These are phyloP conservation scores for Rosa chinensis DNA, from an alignment of 306 rosid genomes.

Conservation along the genomic window DNA sequence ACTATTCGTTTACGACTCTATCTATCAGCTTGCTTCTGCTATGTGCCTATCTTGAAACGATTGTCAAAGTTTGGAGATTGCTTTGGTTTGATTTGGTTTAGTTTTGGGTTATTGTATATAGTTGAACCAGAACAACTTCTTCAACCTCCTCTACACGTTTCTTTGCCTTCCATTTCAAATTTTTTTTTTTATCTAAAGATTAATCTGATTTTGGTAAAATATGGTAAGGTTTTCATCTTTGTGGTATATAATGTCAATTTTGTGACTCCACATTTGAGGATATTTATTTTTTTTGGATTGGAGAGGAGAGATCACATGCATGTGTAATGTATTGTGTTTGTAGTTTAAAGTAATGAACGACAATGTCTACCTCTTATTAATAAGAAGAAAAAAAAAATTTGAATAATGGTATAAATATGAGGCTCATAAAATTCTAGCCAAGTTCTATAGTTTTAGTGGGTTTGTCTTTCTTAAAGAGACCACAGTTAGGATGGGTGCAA, in stretches of 20 bases:
- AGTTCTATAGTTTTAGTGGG: not conserved
- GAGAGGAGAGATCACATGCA: not conserved
- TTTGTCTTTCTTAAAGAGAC: not conserved
- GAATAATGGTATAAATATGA: not conserved
- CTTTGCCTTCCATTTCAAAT: not conserved
- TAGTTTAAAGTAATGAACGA: not conserved
- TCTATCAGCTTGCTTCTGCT: not conserved
- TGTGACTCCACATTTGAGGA: not conserved
- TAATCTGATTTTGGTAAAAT: not conserved
- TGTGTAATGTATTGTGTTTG: not conserved
- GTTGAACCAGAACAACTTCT: constrained; percentile 23
- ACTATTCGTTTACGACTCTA: constrained; percentile 17
- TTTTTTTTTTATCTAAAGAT: not conserved
- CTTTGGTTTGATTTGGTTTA: not conserved
- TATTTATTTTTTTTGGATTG: not conserved
- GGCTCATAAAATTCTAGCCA: not conserved
- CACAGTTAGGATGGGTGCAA: not conserved
- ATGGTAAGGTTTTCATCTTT: not conserved
- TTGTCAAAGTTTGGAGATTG: constrained; percentile 12
- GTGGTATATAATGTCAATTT: not conserved
- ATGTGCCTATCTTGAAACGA: not conserved
- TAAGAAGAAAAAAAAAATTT: too few species aligned
- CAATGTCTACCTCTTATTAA: too few species aligned
- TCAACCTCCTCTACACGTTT: constrained; percentile 19
- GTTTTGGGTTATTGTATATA: not conserved